phyloP scores from a whole-genome alignment of 495 filamentous ascomycete genomes.

The Collariella sp. region DNA sequence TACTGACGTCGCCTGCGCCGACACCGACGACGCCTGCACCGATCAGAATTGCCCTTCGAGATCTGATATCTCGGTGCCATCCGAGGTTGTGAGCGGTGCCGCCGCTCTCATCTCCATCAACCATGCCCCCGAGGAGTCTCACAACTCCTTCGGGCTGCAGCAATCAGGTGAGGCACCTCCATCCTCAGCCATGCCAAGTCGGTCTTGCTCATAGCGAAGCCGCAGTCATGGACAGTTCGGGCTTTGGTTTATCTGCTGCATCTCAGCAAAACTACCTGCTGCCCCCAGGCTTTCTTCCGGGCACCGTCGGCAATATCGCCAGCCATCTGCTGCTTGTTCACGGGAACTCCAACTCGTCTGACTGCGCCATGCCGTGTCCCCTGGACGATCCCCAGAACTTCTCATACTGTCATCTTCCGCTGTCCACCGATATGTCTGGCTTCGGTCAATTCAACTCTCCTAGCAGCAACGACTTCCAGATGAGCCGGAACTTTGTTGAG shows the following conservation, averaged over 20 bases:
- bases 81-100: constrained; percentile 24
- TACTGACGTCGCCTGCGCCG: constrained; percentile 24
- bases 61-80: constrained; percentile 2
- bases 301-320: constrained; percentile 20
- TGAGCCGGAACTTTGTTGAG: constrained; percentile 16
- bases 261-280: constrained; percentile 12
- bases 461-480: constrained; percentile 8
- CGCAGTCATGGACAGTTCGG: constrained; percentile 10
- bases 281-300: constrained; percentile 8
- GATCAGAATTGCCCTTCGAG: constrained; percentile 28
- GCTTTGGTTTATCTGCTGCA: constrained; percentile 13
- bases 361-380: constrained; percentile 23
- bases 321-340: constrained; percentile 24
- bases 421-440: constrained; percentile 7
- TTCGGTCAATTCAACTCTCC: constrained; percentile 20
- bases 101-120: constrained; percentile 32
- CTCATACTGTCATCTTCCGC: constrained; percentile 22
- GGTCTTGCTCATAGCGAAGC: constrained; percentile 1
- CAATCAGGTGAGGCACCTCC: constrained; percentile 7
- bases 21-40: constrained; percentile 27
- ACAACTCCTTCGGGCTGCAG: constrained; percentile 10
- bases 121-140: constrained; percentile 16
- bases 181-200: background rate
- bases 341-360: constrained; percentile 12
- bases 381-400: constrained; percentile 25